Evolutionary conservation across 148 eudicot species (phyloP).

Genomic region (Camellia granthamiana): DNA sequence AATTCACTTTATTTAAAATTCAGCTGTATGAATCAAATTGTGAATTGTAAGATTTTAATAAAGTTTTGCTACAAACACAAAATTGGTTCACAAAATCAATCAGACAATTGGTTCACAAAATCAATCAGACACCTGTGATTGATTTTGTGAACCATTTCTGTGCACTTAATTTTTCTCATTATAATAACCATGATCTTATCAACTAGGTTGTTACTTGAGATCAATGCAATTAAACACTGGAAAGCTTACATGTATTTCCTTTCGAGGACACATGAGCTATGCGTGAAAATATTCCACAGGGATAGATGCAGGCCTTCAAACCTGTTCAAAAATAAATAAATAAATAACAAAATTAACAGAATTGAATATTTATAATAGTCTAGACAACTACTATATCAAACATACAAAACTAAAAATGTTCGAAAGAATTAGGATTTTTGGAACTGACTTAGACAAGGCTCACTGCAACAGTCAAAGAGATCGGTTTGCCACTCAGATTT

Average conservation of each 20-base stretch:
- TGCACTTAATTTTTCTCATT: too few species aligned
- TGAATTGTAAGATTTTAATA: too few species aligned
- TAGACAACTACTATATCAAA: not conserved
- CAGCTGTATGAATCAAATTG: too few species aligned
- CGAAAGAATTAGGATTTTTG: not conserved
- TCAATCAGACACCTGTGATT: too few species aligned
- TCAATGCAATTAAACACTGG: not conserved
- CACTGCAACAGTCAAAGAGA: slow-evolving; percentile 26
- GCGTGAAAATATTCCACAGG: slow-evolving; percentile 33
- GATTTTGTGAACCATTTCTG: too few species aligned
- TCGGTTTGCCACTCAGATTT: slow-evolving; percentile 21
- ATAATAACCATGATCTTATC: not conserved
- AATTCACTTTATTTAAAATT: too few species aligned
- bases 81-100: too few species aligned
- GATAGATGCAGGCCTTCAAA: slow-evolving; percentile 27
- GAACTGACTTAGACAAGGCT: slow-evolving; percentile 22
- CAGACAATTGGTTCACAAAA: too few species aligned
- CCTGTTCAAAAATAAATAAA: slow-evolving; percentile 17
- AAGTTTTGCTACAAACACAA: too few species aligned
- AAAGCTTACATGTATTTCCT: slow-evolving; percentile 25
- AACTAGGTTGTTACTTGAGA: not conserved
- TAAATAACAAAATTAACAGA: not conserved
- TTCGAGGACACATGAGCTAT: slow-evolving; percentile 28
- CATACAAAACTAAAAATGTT: not conserved
- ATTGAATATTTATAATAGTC: not conserved